Conservation (phyloP, 225 moss, liverwort and hornwort genomes). For the Lunularia cruciata region DNA sequence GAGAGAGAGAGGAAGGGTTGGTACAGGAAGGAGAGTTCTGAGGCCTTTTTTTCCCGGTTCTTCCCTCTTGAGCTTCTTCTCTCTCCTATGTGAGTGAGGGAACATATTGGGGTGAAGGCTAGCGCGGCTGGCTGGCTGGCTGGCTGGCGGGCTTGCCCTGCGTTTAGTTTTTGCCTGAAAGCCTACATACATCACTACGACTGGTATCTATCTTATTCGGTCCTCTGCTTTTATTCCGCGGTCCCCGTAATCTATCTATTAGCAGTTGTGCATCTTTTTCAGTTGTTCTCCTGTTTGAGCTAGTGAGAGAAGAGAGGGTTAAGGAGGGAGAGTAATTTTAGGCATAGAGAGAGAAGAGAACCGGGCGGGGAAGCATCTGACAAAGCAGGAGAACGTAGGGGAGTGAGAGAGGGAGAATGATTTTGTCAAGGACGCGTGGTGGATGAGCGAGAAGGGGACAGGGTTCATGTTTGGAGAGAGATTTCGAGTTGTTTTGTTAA, state of each 20-base stretch:
- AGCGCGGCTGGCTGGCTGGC: conserved; percentile 17
- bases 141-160: conserved; percentile 1
- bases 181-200: too few species aligned
- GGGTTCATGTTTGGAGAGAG: conserved; percentile 17
- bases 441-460: conserved; percentile 4
- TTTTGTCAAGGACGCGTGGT: conserved; percentile 11
- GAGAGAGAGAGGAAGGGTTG: too few species aligned
- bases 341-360: conserved; percentile 7
- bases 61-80: conserved; percentile 10
- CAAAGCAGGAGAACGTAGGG: not conserved
- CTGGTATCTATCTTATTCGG: too few species aligned
- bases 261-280: conserved; percentile 15
- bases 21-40: too few species aligned
- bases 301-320: not conserved
- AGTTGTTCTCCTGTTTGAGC: not conserved
- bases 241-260: conserved; percentile 7
- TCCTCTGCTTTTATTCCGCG: conserved; percentile 13
- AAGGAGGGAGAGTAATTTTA: conserved; percentile 8
- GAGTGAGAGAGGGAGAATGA: conserved; percentile 3
- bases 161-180: too few species aligned
- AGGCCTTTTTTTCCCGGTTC: too few species aligned
- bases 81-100: conserved; percentile 9
- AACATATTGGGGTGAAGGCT: conserved; percentile 4
- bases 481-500: conserved; percentile 17
- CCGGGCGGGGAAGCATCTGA: not conserved